Evolutionary conservation across 768 basidiomycete genomes (phyloP), one percentile per base, ranked within the genome.

Genomic region (Suillus discolor): DNA sequence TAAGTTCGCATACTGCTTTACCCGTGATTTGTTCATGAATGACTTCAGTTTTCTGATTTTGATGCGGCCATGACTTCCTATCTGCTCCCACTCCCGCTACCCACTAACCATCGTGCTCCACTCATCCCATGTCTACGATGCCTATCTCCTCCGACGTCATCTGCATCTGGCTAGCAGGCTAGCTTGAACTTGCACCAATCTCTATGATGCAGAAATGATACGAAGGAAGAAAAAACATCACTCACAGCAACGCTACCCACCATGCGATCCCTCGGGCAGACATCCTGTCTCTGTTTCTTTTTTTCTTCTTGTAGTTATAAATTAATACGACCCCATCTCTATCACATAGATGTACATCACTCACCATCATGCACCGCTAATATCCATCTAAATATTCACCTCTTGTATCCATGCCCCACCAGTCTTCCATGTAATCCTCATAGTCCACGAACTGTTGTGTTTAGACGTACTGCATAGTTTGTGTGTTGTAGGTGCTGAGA

Each of bases 211-310:
- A 45, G 20, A 41, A 39, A 18, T 25, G 62, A 65, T 28, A 36
- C 44, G 36, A 42, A 51, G 53, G 57, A 57, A 54, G 60, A 11
- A 42, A 60, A 25, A 64, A 71, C 68, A 70, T 67, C 68, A 62
- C 61, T 62, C 38, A 62, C 53, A 65, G 62, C 45, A 65, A 55
- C 36, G 8, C 57, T 12, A 20, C 39, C 15, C 8, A 41, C 3
- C 25, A 69, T 45, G 39, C 25, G 1, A 20, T 28, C 28, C 53
- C 34, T 42, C 13, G 34, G 2, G 20, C 13, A 15, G 47, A 42
- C 4, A 39, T 44, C 9, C 51, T 6, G 23, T 51, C 49, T 23
- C 49, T 55, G 38, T n/a, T 20, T 38, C 39, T 12, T 53, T 8
- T 31, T n/a, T 49, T 44, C 41, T 42, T 28, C 31, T 28, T 28